A percentile compares a stretch with the other conserved stretches of the same genome.
These are phyloP conservation scores for Baffinella frigidus DNA, from an alignment of 208 protist genomes.

Conservation along the genomic window DNA sequence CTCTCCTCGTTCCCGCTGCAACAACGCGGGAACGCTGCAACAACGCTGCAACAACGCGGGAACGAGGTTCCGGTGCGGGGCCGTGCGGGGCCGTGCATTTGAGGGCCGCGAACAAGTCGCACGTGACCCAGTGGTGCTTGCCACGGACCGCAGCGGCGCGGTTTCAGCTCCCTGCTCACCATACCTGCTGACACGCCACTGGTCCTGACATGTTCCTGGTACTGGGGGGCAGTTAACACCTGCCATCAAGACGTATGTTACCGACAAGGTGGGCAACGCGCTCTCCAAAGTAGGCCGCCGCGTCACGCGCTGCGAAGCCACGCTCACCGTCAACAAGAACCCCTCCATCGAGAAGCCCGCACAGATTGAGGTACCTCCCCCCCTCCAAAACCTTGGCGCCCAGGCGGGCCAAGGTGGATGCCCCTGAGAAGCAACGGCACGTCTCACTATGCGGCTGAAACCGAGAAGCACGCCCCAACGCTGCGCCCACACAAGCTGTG, in stretches of 20 bases:
- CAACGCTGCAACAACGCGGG: background rate
- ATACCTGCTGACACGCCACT: background rate
- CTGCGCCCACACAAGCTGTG: no score
- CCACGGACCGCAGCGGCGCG: background rate
- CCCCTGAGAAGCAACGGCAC: no score
- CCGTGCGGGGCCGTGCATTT: no score
- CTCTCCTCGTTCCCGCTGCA: no score
- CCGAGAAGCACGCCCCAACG: no score
- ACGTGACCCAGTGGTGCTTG: no score
- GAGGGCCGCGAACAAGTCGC: no score
- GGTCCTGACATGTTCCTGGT: background rate
- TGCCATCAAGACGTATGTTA: constrained; percentile 37
- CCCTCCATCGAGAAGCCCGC: constrained; percentile 31
- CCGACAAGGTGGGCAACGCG: background rate
- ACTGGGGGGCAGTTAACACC: background rate
- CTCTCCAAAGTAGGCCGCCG: background rate
- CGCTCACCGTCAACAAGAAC: constrained; percentile 28
- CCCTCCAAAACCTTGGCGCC: no score
- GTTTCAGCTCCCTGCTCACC: background rate
- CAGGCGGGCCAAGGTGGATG: no score
- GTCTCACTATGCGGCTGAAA: no score
- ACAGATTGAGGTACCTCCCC: background rate
- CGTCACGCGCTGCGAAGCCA: constrained; percentile 3
- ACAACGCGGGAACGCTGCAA: background rate
- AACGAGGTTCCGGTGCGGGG: no score